Evolutionary conservation across 345 rosid species (phyloP), one percentile per base, ranked within the genome.

Genomic region (Cardamine occulta): DNA sequence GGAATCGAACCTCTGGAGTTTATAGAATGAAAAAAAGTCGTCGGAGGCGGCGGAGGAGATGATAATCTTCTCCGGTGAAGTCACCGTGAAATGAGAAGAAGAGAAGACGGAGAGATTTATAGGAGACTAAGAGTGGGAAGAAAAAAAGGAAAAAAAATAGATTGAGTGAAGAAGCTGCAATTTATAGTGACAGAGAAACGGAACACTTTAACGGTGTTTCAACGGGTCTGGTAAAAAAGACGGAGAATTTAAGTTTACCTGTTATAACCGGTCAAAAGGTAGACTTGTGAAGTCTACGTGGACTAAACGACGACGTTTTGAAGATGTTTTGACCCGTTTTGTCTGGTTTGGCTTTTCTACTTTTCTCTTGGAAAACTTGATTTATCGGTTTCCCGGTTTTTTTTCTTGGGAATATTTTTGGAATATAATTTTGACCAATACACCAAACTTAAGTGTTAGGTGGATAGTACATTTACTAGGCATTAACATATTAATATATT

Each of bases 141-240:
- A 45, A 34, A n/a, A 26, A 31, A 44, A 47, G 29, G 23, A 21
- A 57, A 67, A 70, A 83, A 67, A 8, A 0, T 1, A 1, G 0
- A 6, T 14, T 0, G 6, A 0, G 0, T 0, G 26, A n/a, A 13
- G 65, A 74, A 74, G 78, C 61, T 59, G 77, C 6, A 72, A 85
- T 83, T 87, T 90, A 92, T 90, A 90, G 78, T 23, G 14, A 45
- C 67, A 56, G 65, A 19, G n/a, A 26, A 28, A 11, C 32, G 31
- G 62, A 65, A 44, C 24, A 21, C 15, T 19, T 26, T 67, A 63
- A 76, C 74, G 68, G 79, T 52, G 74, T 75, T 57, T 29, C n/a
- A 21, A 28, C 15, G 37, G 60, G 56, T 21, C 74, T 44, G 82
- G 77, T 53, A 52, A 42, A 71, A 24, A 12, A 18, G 40, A 62